Evolutionary conservation across 106 monocot genomes (phyloP).

Genomic region (Acanthochlamys bracteata): DNA sequence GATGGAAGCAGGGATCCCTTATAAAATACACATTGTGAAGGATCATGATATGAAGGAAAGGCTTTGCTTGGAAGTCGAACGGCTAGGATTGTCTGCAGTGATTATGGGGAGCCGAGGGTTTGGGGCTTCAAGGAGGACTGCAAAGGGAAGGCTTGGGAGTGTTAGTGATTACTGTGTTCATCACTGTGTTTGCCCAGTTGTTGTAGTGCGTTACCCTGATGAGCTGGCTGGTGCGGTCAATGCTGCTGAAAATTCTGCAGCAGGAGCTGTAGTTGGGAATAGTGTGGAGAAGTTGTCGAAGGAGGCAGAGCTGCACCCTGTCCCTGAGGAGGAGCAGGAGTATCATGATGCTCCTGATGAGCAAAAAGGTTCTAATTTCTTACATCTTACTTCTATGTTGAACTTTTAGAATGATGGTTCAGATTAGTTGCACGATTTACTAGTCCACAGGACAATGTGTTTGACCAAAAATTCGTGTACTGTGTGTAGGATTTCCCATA

Average conservation of each 20-base stretch:
- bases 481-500: no score
- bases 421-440: no score
- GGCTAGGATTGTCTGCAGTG: constrained; percentile 54
- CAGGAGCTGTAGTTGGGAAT: not conserved
- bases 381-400: no score
- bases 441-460: no score
- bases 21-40: constrained; percentile 76
- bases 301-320: constrained; percentile 24
- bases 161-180: constrained; percentile 75
- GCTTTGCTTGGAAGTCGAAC: constrained; percentile 66
- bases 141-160: constrained; percentile 56
- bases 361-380: constrained; percentile 29
- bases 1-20: constrained; percentile 51
- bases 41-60: constrained; percentile 86
- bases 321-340: constrained; percentile 52
- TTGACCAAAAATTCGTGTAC: no score
- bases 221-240: constrained; percentile 13
- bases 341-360: constrained; percentile 40
- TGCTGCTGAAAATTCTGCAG: constrained; percentile 1
- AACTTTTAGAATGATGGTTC: no score
- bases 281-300: not conserved
- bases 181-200: constrained; percentile 68
- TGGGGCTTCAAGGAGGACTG: constrained; percentile 41
- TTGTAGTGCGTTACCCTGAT: constrained; percentile 63
- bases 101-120: constrained; percentile 76